phyloP scores from a whole-genome alignment of 495 filamentous ascomycete species.

The Podospora comata region DNA sequence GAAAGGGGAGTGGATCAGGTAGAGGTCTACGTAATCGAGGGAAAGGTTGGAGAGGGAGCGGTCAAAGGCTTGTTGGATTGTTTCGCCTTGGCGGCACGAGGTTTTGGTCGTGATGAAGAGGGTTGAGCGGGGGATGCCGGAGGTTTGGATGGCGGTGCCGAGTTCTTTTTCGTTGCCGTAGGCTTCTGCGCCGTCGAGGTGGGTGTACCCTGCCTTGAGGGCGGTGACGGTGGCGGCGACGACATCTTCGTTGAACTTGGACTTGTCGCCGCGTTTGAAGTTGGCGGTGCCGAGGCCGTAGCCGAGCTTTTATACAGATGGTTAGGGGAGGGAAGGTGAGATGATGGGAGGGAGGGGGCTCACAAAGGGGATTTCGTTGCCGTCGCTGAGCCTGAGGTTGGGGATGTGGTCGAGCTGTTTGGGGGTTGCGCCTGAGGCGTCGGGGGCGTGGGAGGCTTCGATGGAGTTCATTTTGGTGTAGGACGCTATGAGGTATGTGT shows the following conservation, averaged over 20 bases:
- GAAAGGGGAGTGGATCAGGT: constrained; percentile 77
- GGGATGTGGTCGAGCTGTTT: constrained; percentile 40
- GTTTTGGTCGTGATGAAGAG: constrained; percentile 78
- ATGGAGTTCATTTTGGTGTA: constrained; percentile 38
- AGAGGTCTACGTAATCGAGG: constrained; percentile 80
- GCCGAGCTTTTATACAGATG: constrained; percentile 45
- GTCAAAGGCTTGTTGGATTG: constrained; percentile 65
- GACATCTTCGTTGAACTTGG: constrained; percentile 48
- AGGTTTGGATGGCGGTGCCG: constrained; percentile 68
- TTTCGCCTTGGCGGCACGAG: constrained; percentile 49
- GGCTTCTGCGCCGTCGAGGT: constrained; percentile 81
- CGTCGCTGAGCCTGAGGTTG: constrained; percentile 65
- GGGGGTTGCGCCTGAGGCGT: constrained; percentile 26
- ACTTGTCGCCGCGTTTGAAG: constrained; percentile 32
- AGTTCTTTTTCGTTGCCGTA: constrained; percentile 79
- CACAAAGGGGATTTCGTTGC: constrained; percentile 69
- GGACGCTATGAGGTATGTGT: not conserved
- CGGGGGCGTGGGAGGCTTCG: constrained; percentile 29
- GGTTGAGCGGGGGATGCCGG: constrained; percentile 60
- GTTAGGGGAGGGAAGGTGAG: not conserved
- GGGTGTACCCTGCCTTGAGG: constrained; percentile 66
- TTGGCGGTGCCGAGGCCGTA: constrained; percentile 62
- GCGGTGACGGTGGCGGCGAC: constrained; percentile 64
- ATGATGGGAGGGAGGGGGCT: constrained; percentile 23
- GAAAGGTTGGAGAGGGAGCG: constrained; percentile 70